Evolutionary conservation across 225 moss, liverwort and hornwort species (phyloP), one percentile per base, ranked within the genome.

Genomic region (Pleurozium schreberi): DNA sequence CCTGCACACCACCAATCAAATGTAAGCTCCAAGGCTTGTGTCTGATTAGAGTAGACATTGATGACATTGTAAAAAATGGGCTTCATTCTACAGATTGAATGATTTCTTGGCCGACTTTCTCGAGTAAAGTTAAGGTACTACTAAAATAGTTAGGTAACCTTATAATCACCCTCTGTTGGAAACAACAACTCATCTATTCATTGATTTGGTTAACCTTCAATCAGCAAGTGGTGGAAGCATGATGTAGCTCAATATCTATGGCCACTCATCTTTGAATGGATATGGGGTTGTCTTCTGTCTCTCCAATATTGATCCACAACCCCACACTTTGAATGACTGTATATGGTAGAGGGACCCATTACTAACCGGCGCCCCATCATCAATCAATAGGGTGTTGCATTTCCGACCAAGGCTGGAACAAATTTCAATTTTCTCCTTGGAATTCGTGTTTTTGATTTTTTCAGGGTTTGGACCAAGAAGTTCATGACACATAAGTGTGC

Each of bases 1-100:
- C 95, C 97, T 97, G 96, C 92, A 91, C 78, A 76, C n/a, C 59
- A 61, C 31, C 84, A 80, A 74, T 43, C 49, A 85, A 64, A 34
- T 13, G 53, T 77, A 59, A 90, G 88, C 75, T 75, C 59, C 26
- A 57, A 85, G 38, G 23, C 23, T 18, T 57, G 73, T 62, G 34
- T 27, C 53, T 89, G 40, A 85, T 62, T 67, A 84, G 76, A 77
- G 53, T 59, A 65, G 45, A 81, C 60, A 61, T 49, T 85, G 59
- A 87, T 75, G 64, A 50, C 71, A 91, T 60, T 63, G 60, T 52
- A 52, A 75, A 75, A 85, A 47, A 82, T 82, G 30, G 42, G 61
- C 49, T 67, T 68, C 66, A 70, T 59, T 79, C 61, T 50, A 61
- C 50, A 88, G 42, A 84, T n/a, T n/a, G n/a, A n/a, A n/a, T 84